Conservation (phyloP, 768 basidiomycete genomes). For the Hygrophoropsis aurantiaca region DNA sequence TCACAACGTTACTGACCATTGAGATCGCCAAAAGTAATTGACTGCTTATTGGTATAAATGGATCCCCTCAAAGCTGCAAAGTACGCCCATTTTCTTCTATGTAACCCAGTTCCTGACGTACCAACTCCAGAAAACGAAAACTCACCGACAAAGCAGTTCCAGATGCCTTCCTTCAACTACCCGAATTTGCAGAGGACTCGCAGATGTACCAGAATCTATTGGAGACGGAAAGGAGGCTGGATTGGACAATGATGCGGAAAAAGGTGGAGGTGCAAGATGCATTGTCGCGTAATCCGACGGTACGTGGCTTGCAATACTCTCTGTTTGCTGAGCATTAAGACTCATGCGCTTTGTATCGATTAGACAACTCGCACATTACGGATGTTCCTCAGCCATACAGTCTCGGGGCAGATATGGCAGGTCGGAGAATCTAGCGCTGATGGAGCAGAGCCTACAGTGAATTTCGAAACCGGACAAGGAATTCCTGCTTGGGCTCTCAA, state of each 20-base stretch:
- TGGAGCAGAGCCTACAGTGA: slow-evolving; percentile 40
- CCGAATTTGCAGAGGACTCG: slow-evolving; percentile 79
- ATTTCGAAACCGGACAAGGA: slow-evolving; percentile 83
- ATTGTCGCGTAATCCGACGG: slow-evolving; percentile 70
- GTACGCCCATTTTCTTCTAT: slow-evolving; percentile 14
- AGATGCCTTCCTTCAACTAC: slow-evolving; percentile 69
- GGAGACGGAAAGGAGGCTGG: slow-evolving; percentile 87
- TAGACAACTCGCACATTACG: slow-evolving; percentile 83
- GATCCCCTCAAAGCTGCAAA: slow-evolving; percentile 33
- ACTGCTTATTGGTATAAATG: no score
- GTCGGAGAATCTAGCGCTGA: slow-evolving; percentile 38
- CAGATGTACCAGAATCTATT: slow-evolving; percentile 83
- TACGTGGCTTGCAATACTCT: slow-evolving; percentile 4
- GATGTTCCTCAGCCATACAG: slow-evolving; percentile 85
- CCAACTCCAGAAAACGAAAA: slow-evolving; percentile 61
- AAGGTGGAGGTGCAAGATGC: slow-evolving; percentile 89
- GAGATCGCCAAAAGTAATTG: no score
- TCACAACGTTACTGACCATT: no score
- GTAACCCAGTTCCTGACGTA: not conserved
- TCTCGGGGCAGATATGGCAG: slow-evolving; percentile 87
- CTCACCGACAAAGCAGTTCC: slow-evolving; percentile 80
- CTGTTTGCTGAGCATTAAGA: slow-evolving; percentile 9
- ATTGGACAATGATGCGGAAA: slow-evolving; percentile 94
- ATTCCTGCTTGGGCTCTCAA: slow-evolving; percentile 88
- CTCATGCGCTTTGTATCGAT: not conserved